phyloP scores from a whole-genome alignment of 306 rosid species.

The Rosa persica region DNA sequence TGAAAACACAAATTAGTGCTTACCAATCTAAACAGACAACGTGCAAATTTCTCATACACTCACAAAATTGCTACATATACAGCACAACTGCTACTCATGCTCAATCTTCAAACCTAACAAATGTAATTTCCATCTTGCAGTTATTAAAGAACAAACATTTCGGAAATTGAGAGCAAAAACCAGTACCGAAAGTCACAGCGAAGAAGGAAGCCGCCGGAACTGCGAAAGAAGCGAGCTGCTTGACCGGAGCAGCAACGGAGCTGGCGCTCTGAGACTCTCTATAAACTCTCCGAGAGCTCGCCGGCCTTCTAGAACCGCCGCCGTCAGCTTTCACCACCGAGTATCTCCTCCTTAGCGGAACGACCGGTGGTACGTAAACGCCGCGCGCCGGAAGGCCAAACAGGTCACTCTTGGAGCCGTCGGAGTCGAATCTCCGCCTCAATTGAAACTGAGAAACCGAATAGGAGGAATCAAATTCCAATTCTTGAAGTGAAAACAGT shows the following conservation, averaged over 20 bases:
- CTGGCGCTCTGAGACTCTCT: conserved; percentile 61
- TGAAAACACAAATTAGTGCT: conserved; percentile 66
- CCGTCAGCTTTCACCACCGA: conserved; percentile 50
- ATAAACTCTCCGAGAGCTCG: conserved; percentile 61
- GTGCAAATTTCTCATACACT: not conserved
- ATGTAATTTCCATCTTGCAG: not conserved
- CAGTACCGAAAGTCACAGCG: conserved; percentile 68
- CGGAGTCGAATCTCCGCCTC: conserved; percentile 31
- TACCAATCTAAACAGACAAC: conserved; percentile 30
- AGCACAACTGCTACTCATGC: not conserved
- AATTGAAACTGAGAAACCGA: conserved; percentile 21
- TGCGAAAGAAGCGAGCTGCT: conserved; percentile 58
- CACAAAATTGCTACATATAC: not conserved
- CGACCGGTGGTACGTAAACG: conserved; percentile 27
- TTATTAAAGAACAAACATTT: not conserved
- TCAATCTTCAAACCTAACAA: not conserved
- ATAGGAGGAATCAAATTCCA: not conserved
- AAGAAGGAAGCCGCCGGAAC: conserved; percentile 65
- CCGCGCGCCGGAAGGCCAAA: conserved; percentile 18
- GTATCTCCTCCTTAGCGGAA: conserved; percentile 27
- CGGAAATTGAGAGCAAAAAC: conserved; percentile 3
- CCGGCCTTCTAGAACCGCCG: conserved; percentile 46
- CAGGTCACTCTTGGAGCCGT: conserved; percentile 20
- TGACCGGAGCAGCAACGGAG: conserved; percentile 53
- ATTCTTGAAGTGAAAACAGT: not conserved